Percentiles rank a stretch among this genome's conserved stretches.
phyloP scores from a whole-genome alignment of 164 flowering plant species.

The Euptelea pleiosperma region DNA sequence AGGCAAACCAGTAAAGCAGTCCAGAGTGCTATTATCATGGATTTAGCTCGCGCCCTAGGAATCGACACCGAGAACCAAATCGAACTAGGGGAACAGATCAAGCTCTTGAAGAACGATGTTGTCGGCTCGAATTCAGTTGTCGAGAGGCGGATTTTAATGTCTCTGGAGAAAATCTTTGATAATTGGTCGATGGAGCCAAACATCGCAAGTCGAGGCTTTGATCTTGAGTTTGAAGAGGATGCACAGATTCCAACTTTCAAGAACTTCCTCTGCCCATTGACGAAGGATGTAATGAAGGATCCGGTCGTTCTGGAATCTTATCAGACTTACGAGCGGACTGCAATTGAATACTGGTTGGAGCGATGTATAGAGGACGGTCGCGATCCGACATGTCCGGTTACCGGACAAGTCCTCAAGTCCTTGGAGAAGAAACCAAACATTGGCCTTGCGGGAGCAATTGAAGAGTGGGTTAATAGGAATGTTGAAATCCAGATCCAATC shows the following conservation, averaged over 20 bases:
- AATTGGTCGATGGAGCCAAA: conserved; percentile 33
- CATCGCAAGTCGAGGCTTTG: conserved; percentile 9
- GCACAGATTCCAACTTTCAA: conserved; percentile 42
- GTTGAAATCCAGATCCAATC: conserved; percentile 40
- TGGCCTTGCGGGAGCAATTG: conserved; percentile 57
- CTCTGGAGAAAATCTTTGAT: conserved; percentile 37
- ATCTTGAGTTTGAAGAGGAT: conserved; percentile 43
- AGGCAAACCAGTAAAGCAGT: conserved; percentile 45
- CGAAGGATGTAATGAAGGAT: conserved; percentile 63
- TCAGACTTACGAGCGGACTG: conserved; percentile 52
- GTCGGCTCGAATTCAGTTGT: conserved; percentile 25
- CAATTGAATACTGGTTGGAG: conserved; percentile 58
- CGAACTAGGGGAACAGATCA: conserved; percentile 41
- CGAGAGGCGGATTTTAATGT: conserved; percentile 39
- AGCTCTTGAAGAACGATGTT: conserved; percentile 39
- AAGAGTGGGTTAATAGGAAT: conserved; percentile 56
- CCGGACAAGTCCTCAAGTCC: conserved; percentile 47
- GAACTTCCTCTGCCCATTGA: conserved; percentile 62
- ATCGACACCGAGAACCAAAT: conserved; percentile 29
- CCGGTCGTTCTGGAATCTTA: conserved; percentile 55
- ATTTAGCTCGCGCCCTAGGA: conserved; percentile 53
- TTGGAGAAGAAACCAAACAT: conserved; percentile 53
- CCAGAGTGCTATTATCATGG: conserved; percentile 63
- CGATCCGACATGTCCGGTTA: conserved; percentile 64
- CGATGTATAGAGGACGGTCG: conserved; percentile 55